Conservation (phyloP, 768 basidiomycete genomes). For the Baorangia bicolor region DNA sequence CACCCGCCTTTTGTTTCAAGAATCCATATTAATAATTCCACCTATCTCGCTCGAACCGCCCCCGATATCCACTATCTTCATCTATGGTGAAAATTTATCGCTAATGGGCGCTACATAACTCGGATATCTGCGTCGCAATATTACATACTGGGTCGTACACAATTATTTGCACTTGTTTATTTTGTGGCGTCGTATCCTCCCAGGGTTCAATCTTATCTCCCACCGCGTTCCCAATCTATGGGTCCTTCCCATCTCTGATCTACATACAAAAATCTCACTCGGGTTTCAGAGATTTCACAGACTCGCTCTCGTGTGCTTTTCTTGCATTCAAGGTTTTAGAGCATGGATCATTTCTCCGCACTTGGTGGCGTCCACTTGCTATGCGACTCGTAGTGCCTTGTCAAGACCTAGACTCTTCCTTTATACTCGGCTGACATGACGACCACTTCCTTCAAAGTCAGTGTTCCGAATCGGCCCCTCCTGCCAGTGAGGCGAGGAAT, state of each 20-base stretch:
- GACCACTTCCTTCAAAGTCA: slow-evolving; percentile 2
- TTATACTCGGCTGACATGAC: neutral
- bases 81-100: slow-evolving; percentile 29
- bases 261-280: neutral
- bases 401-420: neutral
- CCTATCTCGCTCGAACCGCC: neutral
- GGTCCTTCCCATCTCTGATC: slow-evolving; percentile 13
- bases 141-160: slow-evolving; percentile 26
- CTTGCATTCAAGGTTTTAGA: slow-evolving; percentile 17
- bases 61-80: slow-evolving; percentile 11
- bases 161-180: slow-evolving; percentile 22
- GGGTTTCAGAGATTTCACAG: neutral
- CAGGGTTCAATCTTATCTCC: slow-evolving; percentile 36
- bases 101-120: slow-evolving; percentile 25
- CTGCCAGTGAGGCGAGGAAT: slow-evolving; percentile 3
- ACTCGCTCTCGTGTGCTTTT: neutral
- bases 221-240: slow-evolving; percentile 9
- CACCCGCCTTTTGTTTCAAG: neutral
- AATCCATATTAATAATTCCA: neutral
- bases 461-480: slow-evolving; percentile 1
- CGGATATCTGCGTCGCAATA: slow-evolving; percentile 29
- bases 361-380: neutral
- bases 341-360: neutral
- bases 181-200: slow-evolving; percentile 24
- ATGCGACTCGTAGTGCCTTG: neutral